Evolutionary conservation across 495 filamentous ascomycete species (phyloP).

Genomic region (Rhizodiscina lignyota): DNA sequence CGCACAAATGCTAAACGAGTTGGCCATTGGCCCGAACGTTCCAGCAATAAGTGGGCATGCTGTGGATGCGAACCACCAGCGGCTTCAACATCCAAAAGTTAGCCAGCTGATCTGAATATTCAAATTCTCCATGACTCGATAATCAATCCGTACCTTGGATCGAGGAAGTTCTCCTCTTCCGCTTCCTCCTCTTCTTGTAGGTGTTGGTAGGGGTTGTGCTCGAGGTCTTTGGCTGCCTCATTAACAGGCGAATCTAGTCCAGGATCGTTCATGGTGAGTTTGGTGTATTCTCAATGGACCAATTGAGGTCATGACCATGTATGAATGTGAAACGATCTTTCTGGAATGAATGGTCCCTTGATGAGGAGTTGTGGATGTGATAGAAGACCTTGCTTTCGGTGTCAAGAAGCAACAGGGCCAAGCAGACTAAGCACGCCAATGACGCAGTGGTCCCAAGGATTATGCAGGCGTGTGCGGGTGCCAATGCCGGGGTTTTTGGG

Average conservation of each 20-base stretch:
- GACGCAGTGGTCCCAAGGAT: too few relatives aligned
- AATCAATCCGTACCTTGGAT: constrained; percentile 30
- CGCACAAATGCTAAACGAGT: constrained; percentile 65
- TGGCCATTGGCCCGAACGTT: constrained; percentile 72
- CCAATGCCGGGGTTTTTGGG: too few relatives aligned
- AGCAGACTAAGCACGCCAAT: too few relatives aligned
- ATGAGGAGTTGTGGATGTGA: too few relatives aligned
- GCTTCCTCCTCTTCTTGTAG: constrained; percentile 12
- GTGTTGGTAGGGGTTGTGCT: constrained; percentile 20
- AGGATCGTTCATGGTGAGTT: constrained; percentile 49
- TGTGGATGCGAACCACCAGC: constrained; percentile 79
- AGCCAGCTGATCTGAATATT: too few relatives aligned
- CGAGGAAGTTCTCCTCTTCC: constrained; percentile 29
- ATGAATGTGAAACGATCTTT: too few relatives aligned
- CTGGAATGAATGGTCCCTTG: too few relatives aligned
- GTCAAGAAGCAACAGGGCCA: too few relatives aligned
- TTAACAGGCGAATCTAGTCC: constrained; percentile 36
- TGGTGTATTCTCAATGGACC: too few relatives aligned
- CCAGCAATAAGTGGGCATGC: constrained; percentile 69
- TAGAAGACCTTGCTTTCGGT: too few relatives aligned
- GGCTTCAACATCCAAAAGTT: constrained; percentile 20
- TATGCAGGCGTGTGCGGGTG: too few relatives aligned
- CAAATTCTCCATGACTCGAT: background rate
- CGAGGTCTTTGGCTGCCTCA: constrained; percentile 29
- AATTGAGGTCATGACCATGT: too few relatives aligned